These are phyloP conservation scores for Leucogyrophana mollusca DNA, from an alignment of 768 basidiomycete species.

Conservation along the genomic window DNA sequence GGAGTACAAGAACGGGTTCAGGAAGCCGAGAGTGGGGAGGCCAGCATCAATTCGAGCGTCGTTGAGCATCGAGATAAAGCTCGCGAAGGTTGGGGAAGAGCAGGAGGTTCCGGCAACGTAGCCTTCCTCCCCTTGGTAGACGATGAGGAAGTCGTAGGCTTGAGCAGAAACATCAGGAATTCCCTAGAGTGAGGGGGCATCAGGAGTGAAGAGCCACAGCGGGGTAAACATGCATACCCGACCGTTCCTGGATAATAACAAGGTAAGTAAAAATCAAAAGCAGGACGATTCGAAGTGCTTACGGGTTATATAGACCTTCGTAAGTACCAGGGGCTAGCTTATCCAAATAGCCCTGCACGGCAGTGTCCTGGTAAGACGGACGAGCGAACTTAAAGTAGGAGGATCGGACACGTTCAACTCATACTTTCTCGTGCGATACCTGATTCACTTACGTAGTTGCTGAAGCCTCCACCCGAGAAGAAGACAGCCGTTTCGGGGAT, in stretches of 20 bases:
- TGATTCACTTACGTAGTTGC: constrained; percentile 50
- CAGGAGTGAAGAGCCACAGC: too few species aligned
- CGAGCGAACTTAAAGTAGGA: constrained; percentile 45
- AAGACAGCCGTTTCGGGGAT: constrained; percentile 58
- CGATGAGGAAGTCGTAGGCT: constrained; percentile 46
- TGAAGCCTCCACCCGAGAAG: constrained; percentile 78
- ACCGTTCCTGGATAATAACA: constrained; percentile 36
- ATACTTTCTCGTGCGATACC: background rate
- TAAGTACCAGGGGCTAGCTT: constrained; percentile 49
- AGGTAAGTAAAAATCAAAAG: constrained; percentile 1
- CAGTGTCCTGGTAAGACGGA: constrained; percentile 51
- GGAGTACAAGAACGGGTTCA: constrained; percentile 62
- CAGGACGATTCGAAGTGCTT: constrained; percentile 18
- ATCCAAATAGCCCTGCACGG: constrained; percentile 43
- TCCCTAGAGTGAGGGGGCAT: constrained; percentile 45
- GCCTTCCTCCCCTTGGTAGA: constrained; percentile 36
- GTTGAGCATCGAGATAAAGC: constrained; percentile 62
- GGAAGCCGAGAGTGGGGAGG: constrained; percentile 52
- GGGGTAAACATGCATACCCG: constrained; percentile 45
- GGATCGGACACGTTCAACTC: background rate
- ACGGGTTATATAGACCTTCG: constrained; percentile 61
- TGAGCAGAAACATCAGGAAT: constrained; percentile 71
- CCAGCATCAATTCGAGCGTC: constrained; percentile 51
- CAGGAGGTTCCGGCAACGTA: constrained; percentile 65
- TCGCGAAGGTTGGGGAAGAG: constrained; percentile 61